Conservation (phyloP, 805 yeast genomes). For the Kluyveromyces dobzhanskii region DNA sequence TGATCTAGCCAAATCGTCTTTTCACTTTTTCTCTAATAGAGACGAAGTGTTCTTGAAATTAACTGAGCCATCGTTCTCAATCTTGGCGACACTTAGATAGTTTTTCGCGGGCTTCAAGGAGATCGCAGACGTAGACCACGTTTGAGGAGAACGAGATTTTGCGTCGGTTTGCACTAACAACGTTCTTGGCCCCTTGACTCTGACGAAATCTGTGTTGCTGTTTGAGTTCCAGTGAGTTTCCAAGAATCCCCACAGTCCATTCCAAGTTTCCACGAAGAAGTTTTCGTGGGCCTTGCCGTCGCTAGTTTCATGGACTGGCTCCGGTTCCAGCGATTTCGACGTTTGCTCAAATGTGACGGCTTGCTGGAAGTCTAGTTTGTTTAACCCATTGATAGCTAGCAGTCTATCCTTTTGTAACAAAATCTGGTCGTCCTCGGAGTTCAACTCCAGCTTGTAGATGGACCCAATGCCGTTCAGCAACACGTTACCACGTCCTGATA, state of each 20-base stretch:
- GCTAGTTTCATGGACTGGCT: background rate
- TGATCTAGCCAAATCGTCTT: too few relatives aligned
- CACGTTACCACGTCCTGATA: constrained; percentile 28
- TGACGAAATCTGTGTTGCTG: constrained; percentile 11
- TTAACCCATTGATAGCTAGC: constrained; percentile 26
- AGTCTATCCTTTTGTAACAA: constrained; percentile 23
- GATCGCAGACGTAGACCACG: constrained; percentile 4
- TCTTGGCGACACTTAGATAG: constrained; percentile 19
- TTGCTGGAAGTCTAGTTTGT: constrained; percentile 19
- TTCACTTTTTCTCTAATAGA: constrained; percentile 8
- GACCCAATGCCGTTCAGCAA: constrained; percentile 23
- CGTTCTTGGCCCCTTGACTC: constrained; percentile 28
- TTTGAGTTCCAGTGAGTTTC: background rate
- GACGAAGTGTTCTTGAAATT: constrained; percentile 18
- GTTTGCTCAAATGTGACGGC: constrained; percentile 13
- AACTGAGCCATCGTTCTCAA: constrained; percentile 14
- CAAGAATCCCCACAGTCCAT: background rate
- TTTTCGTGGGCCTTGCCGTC: constrained; percentile 2
- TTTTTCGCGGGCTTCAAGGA: constrained; percentile 7
- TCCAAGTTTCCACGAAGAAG: background rate
- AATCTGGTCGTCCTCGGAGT: constrained; percentile 18
- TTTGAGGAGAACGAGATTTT: background rate
- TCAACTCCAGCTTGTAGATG: constrained; percentile 22
- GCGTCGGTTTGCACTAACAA: constrained; percentile 22
- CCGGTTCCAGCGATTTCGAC: background rate